These are phyloP conservation scores for Colletotrichum sidae DNA, from an alignment of 2,329 filamentous ascomycete species.

Conservation along the genomic window DNA sequence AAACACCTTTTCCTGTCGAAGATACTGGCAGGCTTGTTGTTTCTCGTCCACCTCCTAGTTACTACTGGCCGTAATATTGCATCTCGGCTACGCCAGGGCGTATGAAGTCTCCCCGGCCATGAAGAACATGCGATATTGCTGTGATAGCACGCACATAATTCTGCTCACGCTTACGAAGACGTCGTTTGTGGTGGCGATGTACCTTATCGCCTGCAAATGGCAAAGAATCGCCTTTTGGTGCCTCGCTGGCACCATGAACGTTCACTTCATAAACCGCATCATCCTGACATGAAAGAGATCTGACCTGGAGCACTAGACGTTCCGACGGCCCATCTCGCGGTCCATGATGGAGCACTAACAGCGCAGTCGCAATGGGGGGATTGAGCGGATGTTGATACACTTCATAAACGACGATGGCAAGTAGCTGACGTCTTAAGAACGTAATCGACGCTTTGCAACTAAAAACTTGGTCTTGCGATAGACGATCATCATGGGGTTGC, in stretches of 20 bases:
- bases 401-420: too few species aligned
- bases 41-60: not conserved
- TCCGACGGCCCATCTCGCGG: not conserved
- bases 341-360: not conserved
- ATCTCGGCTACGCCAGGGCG: accelerated
- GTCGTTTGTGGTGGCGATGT: slow-evolving; percentile 16
- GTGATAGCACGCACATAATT: not conserved
- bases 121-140: not conserved
- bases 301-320: not conserved
- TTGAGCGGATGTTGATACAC: too few species aligned
- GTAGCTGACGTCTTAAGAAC: too few species aligned
- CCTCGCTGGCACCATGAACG: slow-evolving; percentile 41
- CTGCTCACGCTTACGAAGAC: slow-evolving; percentile 14
- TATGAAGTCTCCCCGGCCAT: not conserved
- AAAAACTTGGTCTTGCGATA: slow-evolving; percentile 42
- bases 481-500: slow-evolving; percentile 45
- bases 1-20: too few species aligned
- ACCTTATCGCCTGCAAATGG: slow-evolving; percentile 40
- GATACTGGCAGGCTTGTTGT: not conserved
- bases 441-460: too few species aligned
- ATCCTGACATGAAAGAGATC: not conserved
- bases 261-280: not conserved
- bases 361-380: too few species aligned
- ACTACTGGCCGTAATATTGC: not conserved
- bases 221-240: slow-evolving; percentile 41